Evolutionary conservation across 1,284 basidiomycete species (phyloP).

Genomic region (Moesziomyces sp.): DNA sequence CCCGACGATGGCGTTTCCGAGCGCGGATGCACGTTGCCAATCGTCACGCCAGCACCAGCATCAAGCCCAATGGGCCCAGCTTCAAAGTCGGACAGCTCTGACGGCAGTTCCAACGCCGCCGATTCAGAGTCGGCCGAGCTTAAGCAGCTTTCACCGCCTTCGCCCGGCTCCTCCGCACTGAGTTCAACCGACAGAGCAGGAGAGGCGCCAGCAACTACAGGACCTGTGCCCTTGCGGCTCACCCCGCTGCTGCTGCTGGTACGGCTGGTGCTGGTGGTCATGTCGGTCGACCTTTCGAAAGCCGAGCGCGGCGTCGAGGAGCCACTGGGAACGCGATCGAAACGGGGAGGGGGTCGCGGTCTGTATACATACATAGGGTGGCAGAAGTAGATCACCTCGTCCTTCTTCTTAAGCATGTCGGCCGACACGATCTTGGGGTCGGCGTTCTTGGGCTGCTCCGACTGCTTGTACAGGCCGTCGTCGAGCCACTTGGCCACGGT

Average conservation of each 20-base stretch:
- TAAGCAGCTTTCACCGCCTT: not conserved
- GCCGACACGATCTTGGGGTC: slow-evolving; percentile 64
- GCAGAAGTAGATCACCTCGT: slow-evolving; percentile 63
- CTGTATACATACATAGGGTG: slow-evolving; percentile 57
- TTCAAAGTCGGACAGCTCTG: slow-evolving; percentile 19
- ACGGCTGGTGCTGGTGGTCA: not conserved
- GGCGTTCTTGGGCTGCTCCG: slow-evolving; percentile 66
- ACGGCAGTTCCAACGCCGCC: slow-evolving; percentile 12
- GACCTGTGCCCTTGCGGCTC: not conserved
- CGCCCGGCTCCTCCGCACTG: not conserved
- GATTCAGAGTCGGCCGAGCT: not conserved
- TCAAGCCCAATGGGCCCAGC: not conserved
- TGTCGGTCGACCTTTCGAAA: not conserved
- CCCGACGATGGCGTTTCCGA: slow-evolving; percentile 20
- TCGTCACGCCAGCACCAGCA: too few species aligned
- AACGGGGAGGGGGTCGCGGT: not conserved
- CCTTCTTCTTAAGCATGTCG: slow-evolving; percentile 65
- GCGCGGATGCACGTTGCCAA: slow-evolving; percentile 4
- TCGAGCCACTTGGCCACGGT: slow-evolving; percentile 65
- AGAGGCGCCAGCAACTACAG: not conserved
- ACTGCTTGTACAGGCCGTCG: slow-evolving; percentile 65
- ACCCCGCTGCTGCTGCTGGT: not conserved
- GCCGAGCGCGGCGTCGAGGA: slow-evolving; percentile 5
- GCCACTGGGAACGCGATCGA: slow-evolving; percentile 1
- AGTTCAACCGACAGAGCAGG: not conserved